Evolutionary conservation across 352 stramenopile genomes (phyloP), one percentile per base, ranked within the genome.

Genomic region (Phytophthora fragariae): DNA sequence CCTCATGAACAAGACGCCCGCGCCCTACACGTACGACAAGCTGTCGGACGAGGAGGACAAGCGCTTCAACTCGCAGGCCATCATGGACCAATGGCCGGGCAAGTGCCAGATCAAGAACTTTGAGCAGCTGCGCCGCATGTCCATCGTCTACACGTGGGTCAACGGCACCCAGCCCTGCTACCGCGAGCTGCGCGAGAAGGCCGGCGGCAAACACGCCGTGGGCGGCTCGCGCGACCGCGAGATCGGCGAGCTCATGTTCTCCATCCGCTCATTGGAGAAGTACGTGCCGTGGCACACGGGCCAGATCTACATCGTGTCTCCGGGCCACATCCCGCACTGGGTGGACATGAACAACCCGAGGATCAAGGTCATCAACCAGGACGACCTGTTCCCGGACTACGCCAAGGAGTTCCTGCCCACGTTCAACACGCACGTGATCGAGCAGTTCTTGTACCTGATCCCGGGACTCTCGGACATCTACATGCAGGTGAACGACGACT

Each of bases 401-500:
- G 79, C 90, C 66, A 95, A 95, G 72, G 31, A 67, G 24, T 93
- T 92, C 66, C 72, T 97, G 39, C 90, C 89, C 12, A 92, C 86
- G 21, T 97, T 95, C 76, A 95, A 97, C 80, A 96, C 90, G 56
- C 85, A 97, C 76, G 89, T 96, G 53, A 93, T 97, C 46, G 90
- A 97, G 76, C 90, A 97, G 76, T 97, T 95, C 66, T 65, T 97
- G 61, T 92, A 97, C 69, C 63, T 85, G 17, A 96, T 97, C 58
- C 90, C 90, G 2, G 90, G 88, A 0, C 80, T 97, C 27, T 94
- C 90, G 54, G 90, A 97, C 63, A 89, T 94, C 52, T 97, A 89
- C 75, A 96, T 97, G 80, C 89, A 97, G 65, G 80, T 97, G 60
- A 97, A 97, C 72, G 90, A 97, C 73, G 90, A 97, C 80, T 97